These are phyloP conservation scores for Mortierella sp. DNA, from an alignment of 371 early-diverging fungal genomes.

Conservation along the genomic window DNA sequence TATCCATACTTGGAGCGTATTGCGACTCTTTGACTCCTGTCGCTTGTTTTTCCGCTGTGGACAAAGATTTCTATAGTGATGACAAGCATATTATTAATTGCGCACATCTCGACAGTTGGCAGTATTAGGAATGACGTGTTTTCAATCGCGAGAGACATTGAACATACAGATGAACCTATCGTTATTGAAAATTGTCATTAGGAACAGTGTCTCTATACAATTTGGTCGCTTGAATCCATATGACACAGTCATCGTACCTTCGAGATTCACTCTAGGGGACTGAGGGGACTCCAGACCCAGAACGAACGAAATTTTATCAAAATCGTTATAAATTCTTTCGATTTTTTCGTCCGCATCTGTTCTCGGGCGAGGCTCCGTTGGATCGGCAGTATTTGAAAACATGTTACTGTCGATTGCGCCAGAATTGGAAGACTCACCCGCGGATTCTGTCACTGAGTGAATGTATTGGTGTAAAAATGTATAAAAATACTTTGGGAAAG, in stretches of 20 bases:
- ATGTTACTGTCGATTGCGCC: slow-evolving; percentile 25
- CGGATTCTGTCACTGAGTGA: slow-evolving; percentile 73
- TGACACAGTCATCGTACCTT: slow-evolving; percentile 5
- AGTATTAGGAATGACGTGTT: neutral
- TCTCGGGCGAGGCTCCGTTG: slow-evolving; percentile 30
- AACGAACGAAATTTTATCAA: slow-evolving; percentile 76
- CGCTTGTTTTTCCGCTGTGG: slow-evolving; percentile 19
- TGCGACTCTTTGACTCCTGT: slow-evolving; percentile 17
- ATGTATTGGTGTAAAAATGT: slow-evolving; percentile 86
- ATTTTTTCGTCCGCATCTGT: slow-evolving; percentile 85
- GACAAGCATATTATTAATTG: neutral
- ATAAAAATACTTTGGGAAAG: slow-evolving; percentile 84
- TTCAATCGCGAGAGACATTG: neutral
- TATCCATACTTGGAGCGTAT: slow-evolving; percentile 39
- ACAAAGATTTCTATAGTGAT: slow-evolving; percentile 11
- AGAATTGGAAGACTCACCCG: slow-evolving; percentile 52
- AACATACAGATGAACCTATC: slow-evolving; percentile 5
- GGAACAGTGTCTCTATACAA: neutral
- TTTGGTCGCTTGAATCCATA: neutral
- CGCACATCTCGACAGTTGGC: neutral
- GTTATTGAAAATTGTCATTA: neutral
- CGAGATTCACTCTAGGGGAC: slow-evolving; percentile 4
- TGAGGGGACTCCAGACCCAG: slow-evolving; percentile 53
- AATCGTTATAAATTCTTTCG: slow-evolving; percentile 80
- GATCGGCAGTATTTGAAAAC: slow-evolving; percentile 17